A percentile compares a stretch with the other conserved stretches of the same genome.
Conservation (phyloP, 345 rosid species). For the Aquilaria malaccensis region DNA sequence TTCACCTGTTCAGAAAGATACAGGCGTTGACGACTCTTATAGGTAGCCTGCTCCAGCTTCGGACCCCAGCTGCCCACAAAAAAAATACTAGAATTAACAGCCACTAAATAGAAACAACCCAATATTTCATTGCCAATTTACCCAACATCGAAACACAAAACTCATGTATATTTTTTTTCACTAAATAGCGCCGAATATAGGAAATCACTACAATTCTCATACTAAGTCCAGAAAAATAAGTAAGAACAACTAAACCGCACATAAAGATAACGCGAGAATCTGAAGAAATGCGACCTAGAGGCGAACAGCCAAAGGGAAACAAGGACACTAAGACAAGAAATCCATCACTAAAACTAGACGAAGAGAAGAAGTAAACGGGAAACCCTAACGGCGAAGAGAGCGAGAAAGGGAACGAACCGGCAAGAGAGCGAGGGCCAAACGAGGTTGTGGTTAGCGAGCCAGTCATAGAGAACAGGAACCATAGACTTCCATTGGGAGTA, state of each 20-base stretch:
- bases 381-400: constrained; percentile 15
- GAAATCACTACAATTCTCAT: too few relatives aligned
- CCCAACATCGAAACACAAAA: too few relatives aligned
- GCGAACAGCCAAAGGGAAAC: not conserved
- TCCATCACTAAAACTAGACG: not conserved
- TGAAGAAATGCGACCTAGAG: not conserved
- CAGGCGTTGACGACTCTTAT: constrained; percentile 81
- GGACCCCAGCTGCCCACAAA: constrained; percentile 66
- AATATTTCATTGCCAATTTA: too few relatives aligned
- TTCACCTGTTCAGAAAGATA: constrained; percentile 74
- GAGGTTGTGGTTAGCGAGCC: constrained; percentile 98
- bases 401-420: constrained; percentile 44
- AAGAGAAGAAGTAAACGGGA: not conserved
- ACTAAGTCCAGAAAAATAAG: not conserved
- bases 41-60: constrained; percentile 72
- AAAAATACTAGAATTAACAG: too few relatives aligned
- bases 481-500: constrained; percentile 92
- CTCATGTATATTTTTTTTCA: too few relatives aligned
- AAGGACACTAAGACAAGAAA: not conserved
- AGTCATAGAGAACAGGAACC: constrained; percentile 97
- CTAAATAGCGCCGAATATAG: too few relatives aligned
- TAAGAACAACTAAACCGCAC: not conserved
- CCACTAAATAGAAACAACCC: too few relatives aligned
- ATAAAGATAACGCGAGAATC: not conserved
- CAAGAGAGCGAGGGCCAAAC: constrained; percentile 99